phyloP scores from a whole-genome alignment of 1,284 basidiomycete species.

The Mrakiaceae sp. region DNA sequence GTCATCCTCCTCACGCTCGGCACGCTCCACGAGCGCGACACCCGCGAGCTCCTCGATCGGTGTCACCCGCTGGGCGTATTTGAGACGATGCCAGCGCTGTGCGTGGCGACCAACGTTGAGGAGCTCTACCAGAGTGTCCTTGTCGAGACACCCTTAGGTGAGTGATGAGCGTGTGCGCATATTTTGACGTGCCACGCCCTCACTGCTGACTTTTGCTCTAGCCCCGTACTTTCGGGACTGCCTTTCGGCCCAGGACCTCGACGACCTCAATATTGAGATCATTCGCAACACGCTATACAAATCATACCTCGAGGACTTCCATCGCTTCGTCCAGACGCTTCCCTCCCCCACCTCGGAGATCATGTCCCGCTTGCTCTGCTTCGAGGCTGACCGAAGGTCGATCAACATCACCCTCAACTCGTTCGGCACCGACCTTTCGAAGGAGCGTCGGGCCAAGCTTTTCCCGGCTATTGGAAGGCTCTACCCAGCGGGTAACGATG shows the following conservation, averaged over 20 bases:
- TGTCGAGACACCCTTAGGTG: slow-evolving; percentile 92
- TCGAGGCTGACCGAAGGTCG: slow-evolving; percentile 92
- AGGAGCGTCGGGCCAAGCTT: slow-evolving; percentile 89
- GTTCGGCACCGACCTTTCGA: slow-evolving; percentile 86
- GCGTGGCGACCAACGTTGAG: slow-evolving; percentile 98
- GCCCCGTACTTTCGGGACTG: slow-evolving; percentile 97
- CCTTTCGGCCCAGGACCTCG: slow-evolving; percentile 86
- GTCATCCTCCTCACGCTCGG: slow-evolving; percentile 95
- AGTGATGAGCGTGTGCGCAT: slow-evolving; percentile 24
- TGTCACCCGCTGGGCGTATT: slow-evolving; percentile 97
- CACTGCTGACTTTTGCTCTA: slow-evolving; percentile 29
- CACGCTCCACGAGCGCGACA: slow-evolving; percentile 93
- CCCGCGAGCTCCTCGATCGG: slow-evolving; percentile 87
- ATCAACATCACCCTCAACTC: slow-evolving; percentile 99
- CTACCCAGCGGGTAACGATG: slow-evolving; percentile 92
- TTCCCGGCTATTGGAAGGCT: slow-evolving; percentile 90
- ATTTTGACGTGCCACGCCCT: background rate
- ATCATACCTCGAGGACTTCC: slow-evolving; percentile 96
- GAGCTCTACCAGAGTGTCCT: slow-evolving; percentile 94
- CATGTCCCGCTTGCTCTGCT: slow-evolving; percentile 80
- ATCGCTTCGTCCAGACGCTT: slow-evolving; percentile 66
- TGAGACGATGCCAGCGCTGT: slow-evolving; percentile 98
- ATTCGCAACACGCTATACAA: slow-evolving; percentile 99
- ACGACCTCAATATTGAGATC: slow-evolving; percentile 99
- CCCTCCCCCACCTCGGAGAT: slow-evolving; percentile 76